Evolutionary conservation across 2,329 filamentous ascomycete genomes (phyloP).

Genomic region (Verticillium alfalfae): DNA sequence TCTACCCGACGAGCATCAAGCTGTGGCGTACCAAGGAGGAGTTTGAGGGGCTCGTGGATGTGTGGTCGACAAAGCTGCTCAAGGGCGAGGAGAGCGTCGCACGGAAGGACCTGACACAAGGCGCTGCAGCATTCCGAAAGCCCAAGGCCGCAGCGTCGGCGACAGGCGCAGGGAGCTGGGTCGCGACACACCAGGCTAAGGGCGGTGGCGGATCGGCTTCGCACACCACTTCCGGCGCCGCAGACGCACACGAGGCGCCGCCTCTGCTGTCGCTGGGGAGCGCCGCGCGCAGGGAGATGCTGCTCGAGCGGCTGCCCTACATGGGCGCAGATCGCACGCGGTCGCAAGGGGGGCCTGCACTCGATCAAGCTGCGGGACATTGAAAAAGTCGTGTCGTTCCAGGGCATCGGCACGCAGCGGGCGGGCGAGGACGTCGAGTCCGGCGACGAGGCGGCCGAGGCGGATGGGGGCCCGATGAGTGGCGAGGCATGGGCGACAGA

Average conservation of each 20-base stretch:
- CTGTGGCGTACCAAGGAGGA: slow-evolving; percentile 83
- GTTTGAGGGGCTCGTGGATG: slow-evolving; percentile 65
- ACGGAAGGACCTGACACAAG: slow-evolving; percentile 33
- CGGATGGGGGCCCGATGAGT: slow-evolving; percentile 22
- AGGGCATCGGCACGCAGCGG: slow-evolving; percentile 43
- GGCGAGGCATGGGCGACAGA: slow-evolving; percentile 58
- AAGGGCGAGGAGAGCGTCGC: slow-evolving; percentile 41
- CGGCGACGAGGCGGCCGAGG: slow-evolving; percentile 36
- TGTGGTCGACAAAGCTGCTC: slow-evolving; percentile 59
- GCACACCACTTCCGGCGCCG: background rate
- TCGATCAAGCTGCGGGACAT: slow-evolving; percentile 48
- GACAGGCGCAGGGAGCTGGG: slow-evolving; percentile 19
- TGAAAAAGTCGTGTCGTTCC: slow-evolving; percentile 64
- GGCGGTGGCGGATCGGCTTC: background rate
- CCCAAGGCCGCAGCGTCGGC: slow-evolving; percentile 19
- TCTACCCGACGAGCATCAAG: slow-evolving; percentile 79
- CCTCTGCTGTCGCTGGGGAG: slow-evolving; percentile 56
- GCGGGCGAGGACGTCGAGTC: slow-evolving; percentile 36
- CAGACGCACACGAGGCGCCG: slow-evolving; percentile 14
- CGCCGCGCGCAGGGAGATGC: slow-evolving; percentile 64
- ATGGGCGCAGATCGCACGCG: slow-evolving; percentile 61
- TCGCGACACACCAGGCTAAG: slow-evolving; percentile 12
- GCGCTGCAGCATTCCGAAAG: slow-evolving; percentile 43
- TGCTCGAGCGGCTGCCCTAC: slow-evolving; percentile 85
- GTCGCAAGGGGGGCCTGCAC: slow-evolving; percentile 26